Percentiles rank a stretch among this genome's conserved stretches.
Evolutionary conservation across 345 rosid species (phyloP).

Genomic region (Citrus hindsii): DNA sequence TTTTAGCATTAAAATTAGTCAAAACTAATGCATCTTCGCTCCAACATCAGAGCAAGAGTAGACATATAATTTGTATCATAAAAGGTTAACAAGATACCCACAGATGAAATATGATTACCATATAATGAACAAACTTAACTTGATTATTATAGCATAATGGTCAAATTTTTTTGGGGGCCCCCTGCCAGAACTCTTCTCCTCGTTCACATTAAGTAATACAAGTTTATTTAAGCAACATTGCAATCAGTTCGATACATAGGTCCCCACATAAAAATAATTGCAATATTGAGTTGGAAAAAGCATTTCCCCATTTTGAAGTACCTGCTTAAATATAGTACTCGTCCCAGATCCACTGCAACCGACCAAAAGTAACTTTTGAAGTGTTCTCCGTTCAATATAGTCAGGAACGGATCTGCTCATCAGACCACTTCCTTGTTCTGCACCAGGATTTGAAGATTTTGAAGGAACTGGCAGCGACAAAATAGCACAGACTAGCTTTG

Average conservation of each 20-base stretch:
- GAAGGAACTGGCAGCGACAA: slow-evolving; percentile 93
- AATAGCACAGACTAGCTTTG: slow-evolving; percentile 87
- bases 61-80: background rate
- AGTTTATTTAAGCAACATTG: background rate
- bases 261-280: background rate
- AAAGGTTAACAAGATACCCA: background rate
- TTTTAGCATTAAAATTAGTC: background rate
- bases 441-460: slow-evolving; percentile 54
- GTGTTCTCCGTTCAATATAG: slow-evolving; percentile 65
- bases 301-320: slow-evolving; percentile 17
- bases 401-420: slow-evolving; percentile 67
- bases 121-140: background rate
- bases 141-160: background rate
- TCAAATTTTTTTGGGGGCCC: background rate
- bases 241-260: background rate
- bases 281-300: background rate
- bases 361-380: slow-evolving; percentile 83
- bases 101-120: background rate
- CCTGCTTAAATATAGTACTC: slow-evolving; percentile 98
- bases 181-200: background rate
- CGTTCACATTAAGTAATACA: background rate
- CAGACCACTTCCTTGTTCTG: slow-evolving; percentile 52
- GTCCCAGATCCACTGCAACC: slow-evolving; percentile 91
- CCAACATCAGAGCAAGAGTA: background rate
- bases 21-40: background rate